Base-by-base conservation (phyloP, 768 basidiomycete species). In the Phlebiopsis gigantea region DNA sequence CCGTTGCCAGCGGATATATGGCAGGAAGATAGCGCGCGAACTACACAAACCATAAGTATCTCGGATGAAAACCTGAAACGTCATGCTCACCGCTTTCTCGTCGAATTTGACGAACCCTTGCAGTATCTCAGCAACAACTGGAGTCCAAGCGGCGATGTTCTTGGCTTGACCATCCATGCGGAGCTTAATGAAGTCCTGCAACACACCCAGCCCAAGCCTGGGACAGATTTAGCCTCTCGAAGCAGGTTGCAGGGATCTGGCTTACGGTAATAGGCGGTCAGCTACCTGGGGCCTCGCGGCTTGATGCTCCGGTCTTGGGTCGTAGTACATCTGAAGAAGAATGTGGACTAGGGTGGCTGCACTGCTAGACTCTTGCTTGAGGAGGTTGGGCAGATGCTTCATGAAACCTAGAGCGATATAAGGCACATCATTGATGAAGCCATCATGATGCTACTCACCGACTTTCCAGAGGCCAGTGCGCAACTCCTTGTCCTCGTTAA, bases 401-500 rank as follows among this genome's bases (percentile, higher is more conserved):
- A 99, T 99, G 75, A 99, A 99, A 6, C 97, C 95, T 98, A 58
- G 12, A 17, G 44, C 2, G 6, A 4, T 14, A 7, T 21, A 8
- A 21, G 43, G 12, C 29, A 44, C 51, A 21, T 22, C 7, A 26
- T 53, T 24, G 25, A 39, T n/a, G 12, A 46, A 19, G 22, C 2
- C 14, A 9, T 41, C 2, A 10, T 28, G 42, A 39, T 3, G 8
- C 14, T 30, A 85, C 95, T 72, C 60, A 93, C 95, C 96, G 65
- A 98, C 97, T 97, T 96, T 98, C 97, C 97, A 99, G 56, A 99
- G 75, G 4, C 91, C 94, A 46, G 93, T 98, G 14, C 97, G 82
- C 30, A 99, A 79, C 48, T 98, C 97, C 75, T 96, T 97, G 71
- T 98, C 94, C 50, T 97, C 97, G 67, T 99, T 99, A 77, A 99